These are phyloP conservation scores for Colletotrichum lindemuthianum DNA, from an alignment of 2,329 filamentous ascomycete genomes.

Conservation along the genomic window DNA sequence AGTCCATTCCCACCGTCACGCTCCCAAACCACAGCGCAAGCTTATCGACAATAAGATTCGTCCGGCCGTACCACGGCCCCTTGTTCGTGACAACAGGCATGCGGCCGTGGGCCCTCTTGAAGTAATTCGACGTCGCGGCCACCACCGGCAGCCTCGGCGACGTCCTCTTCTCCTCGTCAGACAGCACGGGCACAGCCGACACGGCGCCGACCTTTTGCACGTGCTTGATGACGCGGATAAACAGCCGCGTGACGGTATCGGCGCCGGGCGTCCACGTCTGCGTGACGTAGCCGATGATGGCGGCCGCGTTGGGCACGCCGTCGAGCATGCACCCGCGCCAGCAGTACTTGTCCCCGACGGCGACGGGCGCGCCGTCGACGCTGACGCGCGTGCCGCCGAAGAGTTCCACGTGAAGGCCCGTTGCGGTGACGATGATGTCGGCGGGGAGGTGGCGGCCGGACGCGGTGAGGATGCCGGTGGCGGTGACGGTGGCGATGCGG, in stretches of 20 bases:
- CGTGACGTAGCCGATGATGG: slow-evolving; percentile 73
- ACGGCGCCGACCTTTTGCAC: slow-evolving; percentile 50
- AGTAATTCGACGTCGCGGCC: slow-evolving; percentile 45
- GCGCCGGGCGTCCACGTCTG: slow-evolving; percentile 75
- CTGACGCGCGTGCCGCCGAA: slow-evolving; percentile 62
- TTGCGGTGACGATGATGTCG: slow-evolving; percentile 77
- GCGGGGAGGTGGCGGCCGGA: slow-evolving; percentile 63
- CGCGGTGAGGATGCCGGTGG: slow-evolving; percentile 57
- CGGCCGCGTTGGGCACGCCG: slow-evolving; percentile 70
- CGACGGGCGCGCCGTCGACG: slow-evolving; percentile 64
- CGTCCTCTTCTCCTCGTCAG: slow-evolving; percentile 24
- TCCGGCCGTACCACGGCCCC: slow-evolving; percentile 49
- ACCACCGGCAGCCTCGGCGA: slow-evolving; percentile 41
- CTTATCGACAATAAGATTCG: slow-evolving; percentile 43
- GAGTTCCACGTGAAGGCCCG: slow-evolving; percentile 70
- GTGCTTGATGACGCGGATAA: slow-evolving; percentile 60
- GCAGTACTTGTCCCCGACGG: slow-evolving; percentile 60
- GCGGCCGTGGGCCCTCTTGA: slow-evolving; percentile 47
- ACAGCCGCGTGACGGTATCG: slow-evolving; percentile 60
- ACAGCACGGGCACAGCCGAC: slow-evolving; percentile 18
- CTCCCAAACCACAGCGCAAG: slow-evolving; percentile 44
- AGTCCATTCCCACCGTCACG: slow-evolving; percentile 46
- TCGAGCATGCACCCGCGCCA: slow-evolving; percentile 76
- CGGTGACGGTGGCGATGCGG: slow-evolving; percentile 60
- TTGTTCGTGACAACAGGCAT: slow-evolving; percentile 49